A percentile compares a stretch with the other conserved stretches of the same genome.
Conservation (phyloP, 176 grass and related monocot genomes). For the Zizania latifolia region DNA sequence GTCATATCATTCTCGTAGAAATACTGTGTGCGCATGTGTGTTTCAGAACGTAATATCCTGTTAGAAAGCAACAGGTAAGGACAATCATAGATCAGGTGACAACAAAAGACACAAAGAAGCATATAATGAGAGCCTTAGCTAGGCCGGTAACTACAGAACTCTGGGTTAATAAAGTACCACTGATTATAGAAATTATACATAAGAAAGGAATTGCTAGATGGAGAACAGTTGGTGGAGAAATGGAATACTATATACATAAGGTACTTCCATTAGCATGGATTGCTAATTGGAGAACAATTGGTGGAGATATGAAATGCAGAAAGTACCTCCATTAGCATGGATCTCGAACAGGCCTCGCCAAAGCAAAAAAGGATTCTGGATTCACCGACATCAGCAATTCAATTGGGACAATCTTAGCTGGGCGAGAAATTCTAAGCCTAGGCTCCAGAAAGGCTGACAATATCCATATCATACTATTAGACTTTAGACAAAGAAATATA, state of each 20-base stretch:
- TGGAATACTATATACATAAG: conserved; percentile 10
- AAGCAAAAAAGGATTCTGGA: conserved; percentile 58
- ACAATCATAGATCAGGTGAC: not conserved
- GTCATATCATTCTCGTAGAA: not conserved
- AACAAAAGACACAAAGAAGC: not conserved
- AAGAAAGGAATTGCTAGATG: not conserved
- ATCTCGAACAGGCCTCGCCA: conserved; percentile 56
- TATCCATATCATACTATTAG: conserved; percentile 24
- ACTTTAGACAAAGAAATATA: conserved; percentile 4
- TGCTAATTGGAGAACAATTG: not conserved
- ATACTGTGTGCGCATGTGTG: not conserved
- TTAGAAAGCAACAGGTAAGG: not conserved
- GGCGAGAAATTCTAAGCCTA: conserved; percentile 59
- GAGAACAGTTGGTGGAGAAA: not conserved
- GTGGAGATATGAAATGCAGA: conserved; percentile 5
- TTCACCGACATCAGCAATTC: conserved; percentile 73
- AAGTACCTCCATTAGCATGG: conserved; percentile 25
- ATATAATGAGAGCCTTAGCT: not conserved
- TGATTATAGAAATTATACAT: not conserved
- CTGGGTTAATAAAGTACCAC: not conserved
- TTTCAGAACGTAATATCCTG: not conserved
- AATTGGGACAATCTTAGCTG: conserved; percentile 43
- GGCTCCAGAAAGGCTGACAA: conserved; percentile 68
- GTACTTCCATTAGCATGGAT: conserved; percentile 29
- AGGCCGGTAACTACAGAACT: not conserved